Evolutionary conservation across 371 early-diverging fungal genomes (phyloP).

Genomic region (Amoeboaphelidium protococcarum): DNA sequence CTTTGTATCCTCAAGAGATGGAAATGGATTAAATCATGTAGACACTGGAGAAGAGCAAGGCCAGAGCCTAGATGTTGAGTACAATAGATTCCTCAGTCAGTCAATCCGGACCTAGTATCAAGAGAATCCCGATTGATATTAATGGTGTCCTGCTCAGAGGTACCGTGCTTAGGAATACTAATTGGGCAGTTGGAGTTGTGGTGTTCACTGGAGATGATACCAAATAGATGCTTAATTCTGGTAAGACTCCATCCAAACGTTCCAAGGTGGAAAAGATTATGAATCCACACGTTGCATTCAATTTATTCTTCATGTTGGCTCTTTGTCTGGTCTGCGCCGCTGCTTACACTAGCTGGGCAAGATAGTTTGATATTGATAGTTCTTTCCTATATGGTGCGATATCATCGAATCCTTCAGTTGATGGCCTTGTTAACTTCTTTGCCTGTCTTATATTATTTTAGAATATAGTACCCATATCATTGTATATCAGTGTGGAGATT

Average conservation of each 20-base stretch:
- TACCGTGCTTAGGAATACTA: conserved; percentile 9
- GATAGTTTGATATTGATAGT: conserved; percentile 11
- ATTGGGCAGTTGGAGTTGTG: conserved; percentile 5
- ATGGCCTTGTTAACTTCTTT: conserved; percentile 29
- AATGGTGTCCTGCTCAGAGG: conserved; percentile 15
- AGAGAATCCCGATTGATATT: neutral
- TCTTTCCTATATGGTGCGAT: neutral
- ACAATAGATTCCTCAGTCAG: no score
- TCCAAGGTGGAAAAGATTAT: conserved; percentile 40
- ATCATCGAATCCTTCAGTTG: conserved; percentile 10
- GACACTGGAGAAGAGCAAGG: no score
- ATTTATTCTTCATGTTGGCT: conserved; percentile 40
- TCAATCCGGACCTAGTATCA: no score
- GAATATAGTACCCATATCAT: conserved; percentile 83
- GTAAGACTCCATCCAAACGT: conserved; percentile 7
- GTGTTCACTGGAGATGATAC: conserved; percentile 10
- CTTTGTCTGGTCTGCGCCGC: conserved; percentile 34
- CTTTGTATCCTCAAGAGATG: no score
- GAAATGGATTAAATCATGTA: no score
- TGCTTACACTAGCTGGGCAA: conserved; percentile 18
- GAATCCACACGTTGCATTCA: conserved; percentile 52
- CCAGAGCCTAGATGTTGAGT: no score
- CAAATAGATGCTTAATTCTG: conserved; percentile 5
- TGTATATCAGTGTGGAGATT: conserved; percentile 77
- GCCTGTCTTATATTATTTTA: conserved; percentile 16